Conservation (phyloP, 352 stramenopile species). For the Phytophthora meadii region DNA sequence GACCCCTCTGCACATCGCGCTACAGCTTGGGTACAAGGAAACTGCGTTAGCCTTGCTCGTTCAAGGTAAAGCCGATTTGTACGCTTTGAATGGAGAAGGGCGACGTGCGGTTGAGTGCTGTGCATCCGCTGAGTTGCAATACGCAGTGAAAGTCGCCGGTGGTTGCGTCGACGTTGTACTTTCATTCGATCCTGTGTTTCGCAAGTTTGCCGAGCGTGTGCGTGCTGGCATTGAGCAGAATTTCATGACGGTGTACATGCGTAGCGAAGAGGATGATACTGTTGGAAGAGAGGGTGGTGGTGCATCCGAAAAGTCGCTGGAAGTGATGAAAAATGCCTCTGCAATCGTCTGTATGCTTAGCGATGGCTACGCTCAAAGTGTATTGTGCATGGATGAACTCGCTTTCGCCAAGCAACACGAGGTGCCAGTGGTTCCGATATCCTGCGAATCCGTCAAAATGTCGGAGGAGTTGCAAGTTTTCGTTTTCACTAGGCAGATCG, state of each 20-base stretch:
- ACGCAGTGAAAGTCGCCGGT: conserved; percentile 75
- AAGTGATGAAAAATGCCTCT: conserved; percentile 69
- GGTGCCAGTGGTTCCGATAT: conserved; percentile 77
- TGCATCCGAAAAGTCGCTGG: conserved; percentile 43
- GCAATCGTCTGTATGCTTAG: conserved; percentile 79
- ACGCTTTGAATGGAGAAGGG: conserved; percentile 57
- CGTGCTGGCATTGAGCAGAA: conserved; percentile 75
- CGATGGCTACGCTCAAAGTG: conserved; percentile 66
- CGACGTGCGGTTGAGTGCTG: conserved; percentile 76
- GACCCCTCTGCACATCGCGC: conserved; percentile 75
- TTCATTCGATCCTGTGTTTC: conserved; percentile 76
- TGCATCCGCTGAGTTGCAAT: conserved; percentile 77
- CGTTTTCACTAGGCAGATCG: conserved; percentile 81
- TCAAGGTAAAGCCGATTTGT: conserved; percentile 61
- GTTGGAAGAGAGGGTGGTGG: conserved; percentile 28
- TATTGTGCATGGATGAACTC: conserved; percentile 82
- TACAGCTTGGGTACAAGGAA: conserved; percentile 65
- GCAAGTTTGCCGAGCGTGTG: conserved; percentile 64
- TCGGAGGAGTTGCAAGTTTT: conserved; percentile 82
- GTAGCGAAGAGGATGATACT: conserved; percentile 46
- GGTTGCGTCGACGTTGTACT: conserved; percentile 79
- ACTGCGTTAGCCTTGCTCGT: conserved; percentile 70
- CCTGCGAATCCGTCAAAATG: conserved; percentile 61
- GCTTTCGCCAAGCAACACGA: conserved; percentile 74
- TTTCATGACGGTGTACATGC: conserved; percentile 81